These are phyloP conservation scores for Gynostemma pentaphyllum DNA, from an alignment of 306 rosid genomes.

Conservation along the genomic window DNA sequence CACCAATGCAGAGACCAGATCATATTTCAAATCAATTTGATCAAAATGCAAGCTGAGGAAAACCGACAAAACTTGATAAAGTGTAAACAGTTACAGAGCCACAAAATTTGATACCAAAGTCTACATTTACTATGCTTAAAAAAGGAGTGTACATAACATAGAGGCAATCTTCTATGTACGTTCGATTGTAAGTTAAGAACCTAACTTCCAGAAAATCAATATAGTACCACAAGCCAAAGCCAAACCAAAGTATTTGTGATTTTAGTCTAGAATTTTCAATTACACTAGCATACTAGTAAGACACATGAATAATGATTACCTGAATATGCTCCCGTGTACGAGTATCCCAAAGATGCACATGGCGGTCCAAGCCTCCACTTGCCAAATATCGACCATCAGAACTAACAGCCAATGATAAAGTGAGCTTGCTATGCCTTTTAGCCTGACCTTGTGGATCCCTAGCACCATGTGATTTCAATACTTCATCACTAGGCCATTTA, in stretches of 20 bases:
- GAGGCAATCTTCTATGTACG: no score
- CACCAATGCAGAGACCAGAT: no score
- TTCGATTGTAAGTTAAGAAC: no score
- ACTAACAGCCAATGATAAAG: slow-evolving; percentile 65
- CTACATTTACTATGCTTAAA: no score
- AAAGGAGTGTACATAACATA: no score
- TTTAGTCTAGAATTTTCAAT: neutral
- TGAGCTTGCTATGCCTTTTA: slow-evolving; percentile 49
- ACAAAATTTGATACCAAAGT: no score
- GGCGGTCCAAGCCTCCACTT: slow-evolving; percentile 90
- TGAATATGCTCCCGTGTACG: slow-evolving; percentile 78
- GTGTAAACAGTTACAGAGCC: no score
- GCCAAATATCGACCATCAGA: slow-evolving; percentile 89
- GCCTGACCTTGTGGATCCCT: slow-evolving; percentile 78
- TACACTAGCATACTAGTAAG: neutral
- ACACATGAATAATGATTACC: slow-evolving; percentile 26
- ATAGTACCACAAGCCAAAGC: neutral
- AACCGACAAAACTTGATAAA: no score
- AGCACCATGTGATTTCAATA: slow-evolving; percentile 62
- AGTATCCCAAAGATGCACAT: slow-evolving; percentile 92
- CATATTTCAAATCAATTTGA: no score
- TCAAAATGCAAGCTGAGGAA: no score
- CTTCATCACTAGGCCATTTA: slow-evolving; percentile 59
- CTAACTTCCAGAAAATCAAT: no score
- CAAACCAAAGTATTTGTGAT: neutral